Evolutionary conservation across 169 alveolate genomes (phyloP), one percentile per base, ranked within the genome.

Genomic region (Cryptosporidium xiaoi): DNA sequence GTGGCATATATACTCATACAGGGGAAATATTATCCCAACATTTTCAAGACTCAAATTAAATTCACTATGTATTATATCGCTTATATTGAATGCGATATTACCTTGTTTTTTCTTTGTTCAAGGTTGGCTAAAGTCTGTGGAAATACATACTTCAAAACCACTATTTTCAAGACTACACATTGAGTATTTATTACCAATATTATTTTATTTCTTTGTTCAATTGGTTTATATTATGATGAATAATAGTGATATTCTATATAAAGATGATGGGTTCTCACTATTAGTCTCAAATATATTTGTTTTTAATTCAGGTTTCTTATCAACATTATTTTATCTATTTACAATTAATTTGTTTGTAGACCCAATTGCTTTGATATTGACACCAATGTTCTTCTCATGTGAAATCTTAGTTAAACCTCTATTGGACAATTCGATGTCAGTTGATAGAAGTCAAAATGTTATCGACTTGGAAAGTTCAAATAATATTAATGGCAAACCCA

Each of bases 41-140:
- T 50, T 67, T 4, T 44, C 65, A 15, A 67, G 62, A 20, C 24
- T 67, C 33, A 67, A 67, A 5, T 18, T 67, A 6, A 48, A 48
- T 50, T 48, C n/a, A 18, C 16, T 2, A 31, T 58, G 82, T 3
- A 20, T 67, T 48, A 31, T 48, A 15, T 33, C 50, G n/a, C 16
- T 67, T 31, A 15, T 24, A 46, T 5, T 51, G 18, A 67, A 67
- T 15, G 44, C 33, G 27, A 50, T 67, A 18, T 16, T 67, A 50
- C 82, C 82, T 24, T 50, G 65, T 27, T 0, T 67, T 12, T 67
- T 67, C 65, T 67, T 67, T 67, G 65, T 67, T 5, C 82, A 67
- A 10, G 82, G 82, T 8, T 67, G 82, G 82, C 53, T 67, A 46
- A 67, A 67, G 2, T 58, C 82, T 27, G 18, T 67, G 7, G 82